Conservation (phyloP, 2,329 filamentous ascomycete species). For the Sarocladium oryzae region DNA sequence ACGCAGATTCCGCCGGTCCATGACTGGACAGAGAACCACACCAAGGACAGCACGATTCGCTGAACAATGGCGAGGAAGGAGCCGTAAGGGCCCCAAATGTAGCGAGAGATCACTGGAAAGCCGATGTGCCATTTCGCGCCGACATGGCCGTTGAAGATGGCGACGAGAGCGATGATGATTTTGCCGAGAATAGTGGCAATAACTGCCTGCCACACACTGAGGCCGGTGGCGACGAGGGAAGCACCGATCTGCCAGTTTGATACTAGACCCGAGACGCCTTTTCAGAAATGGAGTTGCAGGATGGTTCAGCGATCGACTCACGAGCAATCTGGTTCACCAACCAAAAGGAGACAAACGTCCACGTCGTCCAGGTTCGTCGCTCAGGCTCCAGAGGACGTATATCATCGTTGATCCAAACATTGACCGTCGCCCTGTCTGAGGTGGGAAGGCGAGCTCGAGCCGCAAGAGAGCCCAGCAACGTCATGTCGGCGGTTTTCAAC, state of each 20-base stretch:
- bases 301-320: not conserved
- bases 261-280: constrained; percentile 12
- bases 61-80: constrained; percentile 31
- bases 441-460: constrained; percentile 12
- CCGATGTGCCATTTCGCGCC: constrained; percentile 30
- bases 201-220: constrained; percentile 36
- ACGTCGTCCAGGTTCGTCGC: constrained; percentile 35
- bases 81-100: constrained; percentile 36
- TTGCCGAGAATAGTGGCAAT: constrained; percentile 19
- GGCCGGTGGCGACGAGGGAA: constrained; percentile 32
- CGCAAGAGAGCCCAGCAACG: not conserved
- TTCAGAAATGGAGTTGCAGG: too few species aligned
- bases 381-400: constrained; percentile 39
- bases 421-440: not conserved
- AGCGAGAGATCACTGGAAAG: constrained; percentile 33
- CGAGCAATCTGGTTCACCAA: constrained; percentile 2
- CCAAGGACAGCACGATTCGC: constrained; percentile 31
- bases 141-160: constrained; percentile 9
- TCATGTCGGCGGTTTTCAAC: not conserved
- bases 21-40: constrained; percentile 32
- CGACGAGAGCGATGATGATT: not conserved
- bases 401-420: constrained; percentile 35
- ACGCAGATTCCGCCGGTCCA: constrained; percentile 20
- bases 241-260: constrained; percentile 34
- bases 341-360: constrained; percentile 24